These are phyloP conservation scores for Globisporangium recalcitrans DNA, from an alignment of 352 stramenopile species.

Conservation along the genomic window DNA sequence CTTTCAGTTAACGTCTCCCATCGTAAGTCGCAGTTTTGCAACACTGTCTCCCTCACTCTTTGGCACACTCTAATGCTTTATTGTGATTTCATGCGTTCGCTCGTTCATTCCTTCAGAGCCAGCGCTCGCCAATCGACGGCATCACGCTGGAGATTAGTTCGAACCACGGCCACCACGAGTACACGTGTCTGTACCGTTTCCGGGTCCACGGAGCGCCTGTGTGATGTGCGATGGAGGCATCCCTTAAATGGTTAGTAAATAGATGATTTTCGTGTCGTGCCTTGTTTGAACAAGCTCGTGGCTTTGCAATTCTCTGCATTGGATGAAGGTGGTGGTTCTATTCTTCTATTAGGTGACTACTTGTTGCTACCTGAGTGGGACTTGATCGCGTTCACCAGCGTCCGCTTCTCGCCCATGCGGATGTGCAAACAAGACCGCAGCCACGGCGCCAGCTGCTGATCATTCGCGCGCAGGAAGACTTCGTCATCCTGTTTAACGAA, in stretches of 20 bases:
- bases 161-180: slow-evolving; percentile 84
- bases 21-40: slow-evolving; percentile 22
- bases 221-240: slow-evolving; percentile 4
- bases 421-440: slow-evolving; percentile 60
- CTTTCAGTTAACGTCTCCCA: slow-evolving; percentile 47
- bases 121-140: slow-evolving; percentile 50
- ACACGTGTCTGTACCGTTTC: slow-evolving; percentile 89
- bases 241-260: slow-evolving; percentile 6
- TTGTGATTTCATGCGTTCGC: too few species aligned
- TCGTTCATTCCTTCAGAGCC: slow-evolving; percentile 22
- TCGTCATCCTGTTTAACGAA: slow-evolving; percentile 35
- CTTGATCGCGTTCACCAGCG: slow-evolving; percentile 21
- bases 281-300: not conserved
- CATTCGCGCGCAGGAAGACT: slow-evolving; percentile 36
- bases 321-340: not conserved
- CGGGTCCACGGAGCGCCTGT: slow-evolving; percentile 56
- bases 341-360: not conserved
- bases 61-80: too few species aligned
- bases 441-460: slow-evolving; percentile 52
- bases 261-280: slow-evolving; percentile 1
- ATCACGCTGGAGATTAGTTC: slow-evolving; percentile 72
- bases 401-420: slow-evolving; percentile 62
- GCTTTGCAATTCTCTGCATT: not conserved
- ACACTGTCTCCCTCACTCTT: not conserved
- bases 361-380: not conserved